Evolutionary conservation across 2,329 filamentous ascomycete genomes (phyloP), one percentile per base, ranked within the genome.

Genomic region (Pseudogymnoascus pannorum): DNA sequence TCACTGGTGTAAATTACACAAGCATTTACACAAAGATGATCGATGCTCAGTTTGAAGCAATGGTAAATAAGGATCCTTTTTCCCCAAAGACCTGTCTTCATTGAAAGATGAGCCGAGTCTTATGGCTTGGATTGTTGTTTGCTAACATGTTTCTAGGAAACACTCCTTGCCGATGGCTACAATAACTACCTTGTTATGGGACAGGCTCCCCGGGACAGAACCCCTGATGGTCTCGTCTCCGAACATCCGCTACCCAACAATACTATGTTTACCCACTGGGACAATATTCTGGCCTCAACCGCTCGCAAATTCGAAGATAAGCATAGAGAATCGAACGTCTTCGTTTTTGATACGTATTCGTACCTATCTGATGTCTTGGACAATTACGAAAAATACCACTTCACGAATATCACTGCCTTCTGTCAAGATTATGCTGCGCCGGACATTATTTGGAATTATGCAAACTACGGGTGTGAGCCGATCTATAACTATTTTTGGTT

Each of bases 141-240:
- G 42, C 44, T 51, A 18, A 51, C 14, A 29, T 16, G 16, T 29
- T 2, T 3, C n/a, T 5, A 51, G 44, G 68, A 74, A 22, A 71
- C 70, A 0, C 68, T 82, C 4, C 76, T 76, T 59, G 58, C 68
- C 0, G 71, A 76, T 0, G 79, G 79, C 0, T 81, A 79, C 64
- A 67, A 69, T 3, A 73, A 77, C 22, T 79, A 76, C 62, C 68
- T 83, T 5, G 77, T 83, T 64, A 70, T 83, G 69, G 80, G 81
- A 44, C 71, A 82, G 1, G 79, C 80, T 1, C 80, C 80, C 0
- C 68, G 82, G 1, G 76, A 82, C 64, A 75, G 77, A 9, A 77
- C 75, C 4, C 62, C 59, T 14, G 24, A 20, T 1, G 71, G 70
- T 14, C 77, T 77, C 24, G 66, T 42, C 3, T 66, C 63, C 11